These are phyloP conservation scores for Botryobasidium botryosum DNA, from an alignment of 768 basidiomycete genomes.

Conservation along the genomic window DNA sequence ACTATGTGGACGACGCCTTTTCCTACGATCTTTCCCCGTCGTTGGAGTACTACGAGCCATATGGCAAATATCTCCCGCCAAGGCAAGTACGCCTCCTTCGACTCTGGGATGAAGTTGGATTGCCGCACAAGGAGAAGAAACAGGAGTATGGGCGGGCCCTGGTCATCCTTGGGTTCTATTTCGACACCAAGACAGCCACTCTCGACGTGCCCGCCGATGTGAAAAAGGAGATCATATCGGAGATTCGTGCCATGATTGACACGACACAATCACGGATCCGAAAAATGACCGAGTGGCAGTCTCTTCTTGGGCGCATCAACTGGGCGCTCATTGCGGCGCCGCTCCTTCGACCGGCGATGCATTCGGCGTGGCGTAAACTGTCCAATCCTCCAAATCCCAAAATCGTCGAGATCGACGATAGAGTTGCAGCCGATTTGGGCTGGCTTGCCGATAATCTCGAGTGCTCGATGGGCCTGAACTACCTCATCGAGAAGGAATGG, in stretches of 20 bases:
- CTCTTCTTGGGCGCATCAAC: constrained; percentile 24
- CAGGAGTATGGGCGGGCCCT: constrained; percentile 4
- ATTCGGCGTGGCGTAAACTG: constrained; percentile 19
- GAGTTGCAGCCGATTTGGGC: constrained; percentile 15
- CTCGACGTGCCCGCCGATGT: not conserved
- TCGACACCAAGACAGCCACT: constrained; percentile 3
- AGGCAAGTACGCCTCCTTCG: constrained; percentile 7
- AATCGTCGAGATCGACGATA: constrained; percentile 18
- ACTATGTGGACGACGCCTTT: constrained; percentile 24
- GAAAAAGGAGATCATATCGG: not conserved
- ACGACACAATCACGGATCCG: not conserved
- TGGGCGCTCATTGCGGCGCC: constrained; percentile 28
- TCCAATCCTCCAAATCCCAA: no score
- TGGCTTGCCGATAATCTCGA: constrained; percentile 22
- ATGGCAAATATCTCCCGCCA: constrained; percentile 1
- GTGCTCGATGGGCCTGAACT: constrained; percentile 13
- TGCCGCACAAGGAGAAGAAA: constrained; percentile 8
- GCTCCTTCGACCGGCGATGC: constrained; percentile 20
- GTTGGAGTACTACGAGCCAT: constrained; percentile 7
- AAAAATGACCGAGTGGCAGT: constrained; percentile 16
- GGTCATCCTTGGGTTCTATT: constrained; percentile 7
- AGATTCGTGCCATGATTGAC: not conserved
- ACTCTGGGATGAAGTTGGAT: constrained; percentile 10
- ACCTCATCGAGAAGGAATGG: constrained; percentile 13
- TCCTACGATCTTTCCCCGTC: not conserved